phyloP scores from a whole-genome alignment of 768 basidiomycete genomes.

The Sarcomyxa edulis region DNA sequence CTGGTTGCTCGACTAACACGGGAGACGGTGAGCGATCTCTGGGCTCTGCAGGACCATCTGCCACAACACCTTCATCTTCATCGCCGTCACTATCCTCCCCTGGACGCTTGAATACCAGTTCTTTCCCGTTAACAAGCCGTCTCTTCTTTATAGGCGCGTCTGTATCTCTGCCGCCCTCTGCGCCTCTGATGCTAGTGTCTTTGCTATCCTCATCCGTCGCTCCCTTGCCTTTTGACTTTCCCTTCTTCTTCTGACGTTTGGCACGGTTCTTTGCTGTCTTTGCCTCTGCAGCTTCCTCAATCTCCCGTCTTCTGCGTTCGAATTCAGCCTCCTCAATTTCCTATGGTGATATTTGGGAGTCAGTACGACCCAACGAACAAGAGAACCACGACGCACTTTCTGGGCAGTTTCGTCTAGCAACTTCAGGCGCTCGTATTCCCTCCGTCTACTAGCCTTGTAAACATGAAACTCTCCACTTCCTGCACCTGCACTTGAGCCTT shows the following conservation, averaged over 20 bases:
- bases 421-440: conserved; percentile 94
- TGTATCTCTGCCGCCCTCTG: conserved; percentile 14
- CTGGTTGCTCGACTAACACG: not conserved
- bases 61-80: conserved; percentile 25
- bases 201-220: conserved; percentile 17
- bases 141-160: conserved; percentile 69
- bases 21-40: too few species aligned
- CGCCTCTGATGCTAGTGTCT: conserved; percentile 19
- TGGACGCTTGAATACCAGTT: conserved; percentile 48
- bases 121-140: conserved; percentile 74
- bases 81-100: conserved; percentile 34
- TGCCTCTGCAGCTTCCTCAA: conserved; percentile 67
- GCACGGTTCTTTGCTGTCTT: conserved; percentile 96
- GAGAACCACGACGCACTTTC: conserved; percentile 47
- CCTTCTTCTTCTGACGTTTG: conserved; percentile 92
- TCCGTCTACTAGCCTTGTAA: conserved; percentile 89
- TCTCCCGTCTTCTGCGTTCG: conserved; percentile 63
- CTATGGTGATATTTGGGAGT: conserved; percentile 28
- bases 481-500: conserved; percentile 95
- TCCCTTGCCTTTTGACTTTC: conserved; percentile 45
- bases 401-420: conserved; percentile 78
- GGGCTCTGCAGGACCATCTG: too few species aligned
- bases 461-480: conserved; percentile 98
- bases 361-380: not conserved
- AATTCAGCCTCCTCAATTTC: conserved; percentile 72